Conservation (phyloP, 371 early-diverging fungal genomes). For the Rhizopus microsporus region DNA sequence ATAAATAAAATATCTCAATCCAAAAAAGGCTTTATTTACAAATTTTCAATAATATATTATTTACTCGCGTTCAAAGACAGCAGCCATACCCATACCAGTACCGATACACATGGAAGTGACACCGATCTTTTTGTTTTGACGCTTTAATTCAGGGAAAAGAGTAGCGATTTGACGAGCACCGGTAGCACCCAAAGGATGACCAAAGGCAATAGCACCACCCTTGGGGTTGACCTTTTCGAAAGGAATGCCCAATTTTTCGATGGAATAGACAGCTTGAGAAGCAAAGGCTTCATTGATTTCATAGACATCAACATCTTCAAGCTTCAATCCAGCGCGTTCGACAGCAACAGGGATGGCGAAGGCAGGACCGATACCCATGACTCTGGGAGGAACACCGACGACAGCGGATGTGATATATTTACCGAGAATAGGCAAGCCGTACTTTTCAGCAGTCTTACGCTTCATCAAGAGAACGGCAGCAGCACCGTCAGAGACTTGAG, state of each 20-base stretch:
- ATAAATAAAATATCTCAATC: background rate
- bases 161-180: conserved; percentile 98
- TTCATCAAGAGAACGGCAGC: conserved; percentile 96
- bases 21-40: conserved; percentile 2
- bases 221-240: conserved; percentile 94
- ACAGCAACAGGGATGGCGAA: conserved; percentile 91
- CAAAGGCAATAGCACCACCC: conserved; percentile 91
- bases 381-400: conserved; percentile 91
- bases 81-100: conserved; percentile 96
- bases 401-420: conserved; percentile 88
- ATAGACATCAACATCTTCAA: conserved; percentile 76
- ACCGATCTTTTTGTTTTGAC: conserved; percentile 85
- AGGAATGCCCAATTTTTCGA: conserved; percentile 84
- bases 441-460: conserved; percentile 88
- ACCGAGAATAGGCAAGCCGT: conserved; percentile 85
- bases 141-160: conserved; percentile 89
- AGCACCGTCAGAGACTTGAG: conserved; percentile 98
- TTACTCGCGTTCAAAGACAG: conserved; percentile 88
- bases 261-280: conserved; percentile 93
- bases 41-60: background rate
- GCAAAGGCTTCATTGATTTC: conserved; percentile 99
- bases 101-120: conserved; percentile 96
- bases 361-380: conserved; percentile 97
- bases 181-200: conserved; percentile 79
- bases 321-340: conserved; percentile 76